A percentile compares a stretch with the other conserved stretches of the same genome.
phyloP scores from a whole-genome alignment of 176 grass and related monocot genomes.

The Elaeis guineensis region DNA sequence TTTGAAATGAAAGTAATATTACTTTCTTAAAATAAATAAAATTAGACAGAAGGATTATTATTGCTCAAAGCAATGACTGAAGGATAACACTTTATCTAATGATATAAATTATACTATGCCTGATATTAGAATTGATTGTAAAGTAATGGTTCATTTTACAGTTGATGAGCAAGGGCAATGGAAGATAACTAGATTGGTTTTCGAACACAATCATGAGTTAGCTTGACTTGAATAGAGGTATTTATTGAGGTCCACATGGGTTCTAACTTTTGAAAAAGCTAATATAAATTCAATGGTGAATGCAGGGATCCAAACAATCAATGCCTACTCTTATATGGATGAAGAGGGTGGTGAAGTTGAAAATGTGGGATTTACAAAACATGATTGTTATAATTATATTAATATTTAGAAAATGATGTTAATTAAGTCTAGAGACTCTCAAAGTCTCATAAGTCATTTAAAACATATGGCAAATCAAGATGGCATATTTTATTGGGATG shows the following conservation, averaged over 20 bases:
- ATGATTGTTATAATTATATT: too few relatives aligned
- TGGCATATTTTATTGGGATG: too few relatives aligned
- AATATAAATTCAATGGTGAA: constrained; percentile 45
- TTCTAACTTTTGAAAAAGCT: constrained; percentile 43
- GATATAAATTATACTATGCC: constrained; percentile 57
- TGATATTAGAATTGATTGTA: constrained; percentile 62
- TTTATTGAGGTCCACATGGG: constrained; percentile 59
- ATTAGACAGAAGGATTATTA: constrained; percentile 21
- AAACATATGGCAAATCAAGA: too few relatives aligned
- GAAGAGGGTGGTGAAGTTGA: constrained; percentile 27
- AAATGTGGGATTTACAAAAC: constrained; percentile 11
- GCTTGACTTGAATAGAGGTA: constrained; percentile 64
- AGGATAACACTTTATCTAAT: constrained; percentile 52
- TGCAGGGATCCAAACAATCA: constrained; percentile 23
- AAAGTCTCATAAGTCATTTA: too few relatives aligned
- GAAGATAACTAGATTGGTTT: constrained; percentile 55
- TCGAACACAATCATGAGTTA: constrained; percentile 66
- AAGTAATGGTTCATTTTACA: constrained; percentile 62
- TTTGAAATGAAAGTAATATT: constrained; percentile 72
- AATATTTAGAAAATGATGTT: too few relatives aligned
- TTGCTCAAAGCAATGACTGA: constrained; percentile 19
- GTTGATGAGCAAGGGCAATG: constrained; percentile 55
- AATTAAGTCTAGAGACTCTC: too few relatives aligned
- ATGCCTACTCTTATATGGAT: not conserved
- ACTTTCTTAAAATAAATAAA: constrained; percentile 65